phyloP scores from a whole-genome alignment of 1,139 yeast species.

The Diutina rugosa region DNA sequence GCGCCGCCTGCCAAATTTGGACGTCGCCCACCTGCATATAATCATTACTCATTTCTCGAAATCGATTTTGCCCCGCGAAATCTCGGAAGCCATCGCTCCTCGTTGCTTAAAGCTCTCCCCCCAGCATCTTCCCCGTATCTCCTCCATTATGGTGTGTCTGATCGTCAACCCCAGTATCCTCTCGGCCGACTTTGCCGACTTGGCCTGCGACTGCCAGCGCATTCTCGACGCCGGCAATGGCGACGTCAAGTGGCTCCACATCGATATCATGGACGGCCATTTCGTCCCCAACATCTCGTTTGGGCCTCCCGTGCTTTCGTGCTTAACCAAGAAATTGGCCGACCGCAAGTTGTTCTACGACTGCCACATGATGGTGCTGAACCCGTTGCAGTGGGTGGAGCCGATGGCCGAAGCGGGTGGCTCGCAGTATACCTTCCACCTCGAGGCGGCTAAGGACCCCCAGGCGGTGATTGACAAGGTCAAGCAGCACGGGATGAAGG shows the following conservation, averaged over 20 bases:
- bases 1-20: neutral
- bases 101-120: too few relatives aligned
- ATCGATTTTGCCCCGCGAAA: neutral
- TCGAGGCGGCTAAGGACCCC: slow-evolving; percentile 84
- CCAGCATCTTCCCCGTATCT: too few relatives aligned
- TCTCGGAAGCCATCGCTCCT: neutral
- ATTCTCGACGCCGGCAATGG: slow-evolving; percentile 66
- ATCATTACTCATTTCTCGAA: too few relatives aligned
- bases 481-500: slow-evolving; percentile 74
- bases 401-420: slow-evolving; percentile 94
- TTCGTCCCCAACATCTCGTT: slow-evolving; percentile 93
- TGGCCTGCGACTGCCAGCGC: slow-evolving; percentile 77
- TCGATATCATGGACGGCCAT: slow-evolving; percentile 98
- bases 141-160: slow-evolving; percentile 47
- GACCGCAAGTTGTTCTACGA: slow-evolving; percentile 65
- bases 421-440: slow-evolving; percentile 92
- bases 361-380: slow-evolving; percentile 97
- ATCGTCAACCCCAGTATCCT: slow-evolving; percentile 93
- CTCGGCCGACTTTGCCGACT: slow-evolving; percentile 85
- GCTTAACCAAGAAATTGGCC: slow-evolving; percentile 71
- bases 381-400: slow-evolving; percentile 91
- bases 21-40: neutral
- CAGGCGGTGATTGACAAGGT: slow-evolving; percentile 61
- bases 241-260: slow-evolving; percentile 90
- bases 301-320: slow-evolving; percentile 81